Evolutionary conservation across 2,329 filamentous ascomycete genomes (phyloP).

Genomic region (Cordyceps javanica): DNA sequence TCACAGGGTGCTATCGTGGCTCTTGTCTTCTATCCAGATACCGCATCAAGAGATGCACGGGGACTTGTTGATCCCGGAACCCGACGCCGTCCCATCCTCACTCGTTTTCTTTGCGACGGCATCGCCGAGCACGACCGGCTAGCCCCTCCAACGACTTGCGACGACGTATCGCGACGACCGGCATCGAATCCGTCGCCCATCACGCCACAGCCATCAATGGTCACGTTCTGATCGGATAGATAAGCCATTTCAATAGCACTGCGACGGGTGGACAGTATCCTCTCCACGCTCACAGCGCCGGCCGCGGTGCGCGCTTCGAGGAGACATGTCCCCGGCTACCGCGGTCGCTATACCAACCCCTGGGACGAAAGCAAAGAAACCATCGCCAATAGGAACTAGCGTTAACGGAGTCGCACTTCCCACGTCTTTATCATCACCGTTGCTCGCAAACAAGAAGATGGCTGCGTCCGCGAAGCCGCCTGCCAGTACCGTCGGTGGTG

Average conservation of each 20-base stretch:
- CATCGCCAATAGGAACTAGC: constrained; percentile 58
- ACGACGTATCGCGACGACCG: constrained; percentile 3
- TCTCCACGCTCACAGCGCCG: constrained; percentile 8
- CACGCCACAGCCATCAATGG: constrained; percentile 3
- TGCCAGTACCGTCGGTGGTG: constrained; percentile 29
- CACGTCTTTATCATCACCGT: constrained; percentile 54
- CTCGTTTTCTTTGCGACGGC: constrained; percentile 8
- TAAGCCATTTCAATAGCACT: constrained; percentile 1
- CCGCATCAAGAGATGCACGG: not conserved
- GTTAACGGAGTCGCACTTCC: constrained; percentile 55
- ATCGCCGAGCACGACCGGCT: not conserved
- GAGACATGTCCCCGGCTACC: constrained; percentile 50
- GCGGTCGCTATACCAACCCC: constrained; percentile 39
- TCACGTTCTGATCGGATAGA: constrained; percentile 5
- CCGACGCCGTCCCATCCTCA: not conserved
- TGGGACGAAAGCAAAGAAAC: constrained; percentile 60
- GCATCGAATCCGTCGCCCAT: constrained; percentile 5
- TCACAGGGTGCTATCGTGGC: constrained; percentile 4
- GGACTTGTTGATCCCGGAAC: not conserved
- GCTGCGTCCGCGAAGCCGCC: constrained; percentile 37
- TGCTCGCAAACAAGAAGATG: constrained; percentile 50
- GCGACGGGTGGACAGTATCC: constrained; percentile 9
- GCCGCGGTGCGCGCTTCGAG: constrained; percentile 19
- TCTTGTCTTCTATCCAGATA: not conserved
- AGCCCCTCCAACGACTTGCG: constrained; percentile 9